Conservation (phyloP, 2,329 filamentous ascomycete genomes). For the Ophiostoma tasmaniense region DNA sequence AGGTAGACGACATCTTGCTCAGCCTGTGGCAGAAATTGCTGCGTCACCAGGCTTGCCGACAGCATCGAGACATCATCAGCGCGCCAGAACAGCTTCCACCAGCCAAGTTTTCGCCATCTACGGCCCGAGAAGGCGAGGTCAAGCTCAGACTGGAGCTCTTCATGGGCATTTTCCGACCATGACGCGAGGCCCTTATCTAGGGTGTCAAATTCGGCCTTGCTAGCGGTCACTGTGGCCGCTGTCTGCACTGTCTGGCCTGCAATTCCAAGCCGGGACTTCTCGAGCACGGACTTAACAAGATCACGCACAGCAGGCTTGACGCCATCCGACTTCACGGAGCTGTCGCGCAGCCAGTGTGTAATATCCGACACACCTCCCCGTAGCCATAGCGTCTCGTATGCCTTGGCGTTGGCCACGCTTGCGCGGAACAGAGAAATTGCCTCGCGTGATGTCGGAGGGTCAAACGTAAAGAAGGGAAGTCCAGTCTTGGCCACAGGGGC, state of each 20-base stretch:
- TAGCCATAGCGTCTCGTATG: slow-evolving; percentile 68
- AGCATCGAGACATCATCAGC: slow-evolving; percentile 87
- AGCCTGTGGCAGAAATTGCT: slow-evolving; percentile 66
- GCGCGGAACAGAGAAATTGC: slow-evolving; percentile 61
- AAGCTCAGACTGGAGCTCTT: slow-evolving; percentile 72
- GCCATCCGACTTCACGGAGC: slow-evolving; percentile 31
- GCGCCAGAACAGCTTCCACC: slow-evolving; percentile 95
- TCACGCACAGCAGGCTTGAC: slow-evolving; percentile 59
- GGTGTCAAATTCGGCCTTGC: slow-evolving; percentile 30
- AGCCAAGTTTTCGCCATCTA: slow-evolving; percentile 71
- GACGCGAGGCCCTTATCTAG: slow-evolving; percentile 53
- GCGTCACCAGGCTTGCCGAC: slow-evolving; percentile 66
- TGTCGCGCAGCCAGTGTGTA: slow-evolving; percentile 55
- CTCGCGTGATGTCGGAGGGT: slow-evolving; percentile 52
- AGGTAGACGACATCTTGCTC: slow-evolving; percentile 79
- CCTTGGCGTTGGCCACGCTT: slow-evolving; percentile 58
- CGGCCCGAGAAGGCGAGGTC: slow-evolving; percentile 67
- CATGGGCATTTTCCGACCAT: slow-evolving; percentile 75
- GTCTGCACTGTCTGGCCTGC: slow-evolving; percentile 23
- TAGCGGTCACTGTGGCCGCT: slow-evolving; percentile 18
- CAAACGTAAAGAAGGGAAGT: slow-evolving; percentile 50
- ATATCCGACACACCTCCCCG: slow-evolving; percentile 60
- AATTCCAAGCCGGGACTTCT: slow-evolving; percentile 35
- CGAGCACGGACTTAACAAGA: slow-evolving; percentile 59
- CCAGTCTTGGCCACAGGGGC: slow-evolving; percentile 26